Evolutionary conservation across 2,329 filamentous ascomycete genomes (phyloP).

Genomic region (Claviceps paspali): DNA sequence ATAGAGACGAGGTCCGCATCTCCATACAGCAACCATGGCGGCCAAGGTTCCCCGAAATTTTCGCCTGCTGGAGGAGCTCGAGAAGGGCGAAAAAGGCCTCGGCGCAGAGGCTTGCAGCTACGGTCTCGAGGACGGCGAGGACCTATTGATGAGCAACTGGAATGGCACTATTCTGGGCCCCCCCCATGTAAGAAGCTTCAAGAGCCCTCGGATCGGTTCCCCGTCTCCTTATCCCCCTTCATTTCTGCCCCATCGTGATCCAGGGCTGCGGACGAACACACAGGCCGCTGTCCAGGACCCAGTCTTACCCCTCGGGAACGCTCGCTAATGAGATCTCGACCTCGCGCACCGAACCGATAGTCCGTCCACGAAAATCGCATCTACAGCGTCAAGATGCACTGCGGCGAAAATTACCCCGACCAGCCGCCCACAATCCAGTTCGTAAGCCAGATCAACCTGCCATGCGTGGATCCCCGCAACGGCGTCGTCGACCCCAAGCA

Average conservation of each 20-base stretch:
- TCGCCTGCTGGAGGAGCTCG: slow-evolving; percentile 87
- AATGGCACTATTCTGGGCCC: slow-evolving; percentile 95
- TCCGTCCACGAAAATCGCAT: slow-evolving; percentile 97
- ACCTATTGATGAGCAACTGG: slow-evolving; percentile 96
- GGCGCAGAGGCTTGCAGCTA: slow-evolving; percentile 97
- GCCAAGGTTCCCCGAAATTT: slow-evolving; percentile 83
- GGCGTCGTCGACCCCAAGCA: slow-evolving; percentile 75
- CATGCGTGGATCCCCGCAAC: slow-evolving; percentile 68
- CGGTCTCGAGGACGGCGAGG: slow-evolving; percentile 83
- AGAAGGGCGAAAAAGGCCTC: slow-evolving; percentile 96
- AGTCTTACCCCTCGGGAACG: too few relatives aligned
- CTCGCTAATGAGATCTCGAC: slow-evolving; percentile 5
- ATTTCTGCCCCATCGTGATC: too few relatives aligned
- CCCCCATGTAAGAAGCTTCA: slow-evolving; percentile 53
- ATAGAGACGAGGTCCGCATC: background rate
- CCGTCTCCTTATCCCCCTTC: background rate
- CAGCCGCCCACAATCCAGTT: slow-evolving; percentile 81
- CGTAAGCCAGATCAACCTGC: slow-evolving; percentile 89
- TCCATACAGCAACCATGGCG: slow-evolving; percentile 13
- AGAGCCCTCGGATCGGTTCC: too few relatives aligned
- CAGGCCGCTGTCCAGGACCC: too few relatives aligned
- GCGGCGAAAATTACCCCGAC: slow-evolving; percentile 79
- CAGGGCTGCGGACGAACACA: too few relatives aligned
- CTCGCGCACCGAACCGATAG: slow-evolving; percentile 24
- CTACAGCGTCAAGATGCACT: slow-evolving; percentile 95